phyloP scores from a whole-genome alignment of 805 yeast genomes.

The Saturnispora dispora region DNA sequence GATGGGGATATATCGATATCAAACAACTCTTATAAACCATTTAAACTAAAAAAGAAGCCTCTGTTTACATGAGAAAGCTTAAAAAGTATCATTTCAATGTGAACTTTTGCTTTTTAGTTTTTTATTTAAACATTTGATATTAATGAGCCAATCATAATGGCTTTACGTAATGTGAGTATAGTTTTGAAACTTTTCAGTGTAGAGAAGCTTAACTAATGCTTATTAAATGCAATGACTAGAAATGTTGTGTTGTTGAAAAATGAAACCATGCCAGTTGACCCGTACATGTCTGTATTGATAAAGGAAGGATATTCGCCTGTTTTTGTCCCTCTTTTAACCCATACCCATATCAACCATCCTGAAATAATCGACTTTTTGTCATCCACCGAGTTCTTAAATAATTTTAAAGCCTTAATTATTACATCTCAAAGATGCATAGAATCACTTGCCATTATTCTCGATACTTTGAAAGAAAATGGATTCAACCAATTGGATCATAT shows the following conservation, averaged over 20 bases:
- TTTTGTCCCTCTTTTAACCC: conserved; percentile 70
- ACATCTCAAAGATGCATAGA: conserved; percentile 93
- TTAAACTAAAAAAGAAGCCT: conserved; percentile 6
- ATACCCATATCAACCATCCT: conserved; percentile 43
- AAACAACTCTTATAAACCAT: conserved; percentile 6
- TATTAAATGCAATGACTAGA: conserved; percentile 9
- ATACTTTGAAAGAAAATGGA: conserved; percentile 14
- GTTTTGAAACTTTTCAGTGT: background rate
- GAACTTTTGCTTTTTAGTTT: background rate
- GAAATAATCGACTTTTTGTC: conserved; percentile 37
- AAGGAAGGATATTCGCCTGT: conserved; percentile 32
- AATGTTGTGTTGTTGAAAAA: conserved; percentile 57
- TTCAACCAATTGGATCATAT: conserved; percentile 25
- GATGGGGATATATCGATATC: conserved; percentile 3
- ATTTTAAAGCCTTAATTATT: conserved; percentile 51
- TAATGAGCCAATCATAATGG: background rate
- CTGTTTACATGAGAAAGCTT: too few relatives aligned
- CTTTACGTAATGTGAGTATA: background rate
- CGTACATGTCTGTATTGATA: conserved; percentile 42
- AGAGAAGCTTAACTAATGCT: background rate
- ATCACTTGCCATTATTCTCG: conserved; percentile 44
- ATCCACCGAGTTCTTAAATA: conserved; percentile 32
- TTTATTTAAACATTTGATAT: background rate
- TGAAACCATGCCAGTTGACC: conserved; percentile 58
- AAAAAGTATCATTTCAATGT: too few relatives aligned